Percentiles rank a stretch among this genome's conserved stretches.
phyloP scores from a whole-genome alignment of 306 rosid genomes.

The Sindora glabra region DNA sequence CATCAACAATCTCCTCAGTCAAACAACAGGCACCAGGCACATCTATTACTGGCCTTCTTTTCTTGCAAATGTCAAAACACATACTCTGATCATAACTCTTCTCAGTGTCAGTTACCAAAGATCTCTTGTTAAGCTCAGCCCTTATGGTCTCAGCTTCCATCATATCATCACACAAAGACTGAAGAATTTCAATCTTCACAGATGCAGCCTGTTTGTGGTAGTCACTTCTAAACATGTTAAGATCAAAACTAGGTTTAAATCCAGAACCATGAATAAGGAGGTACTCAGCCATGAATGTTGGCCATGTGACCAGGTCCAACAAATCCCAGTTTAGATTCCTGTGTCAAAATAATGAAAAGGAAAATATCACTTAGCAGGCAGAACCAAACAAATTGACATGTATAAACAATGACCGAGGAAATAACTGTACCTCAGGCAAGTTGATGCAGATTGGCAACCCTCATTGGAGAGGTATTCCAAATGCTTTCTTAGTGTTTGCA shows the following conservation, averaged over 20 bases:
- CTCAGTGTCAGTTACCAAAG: slow-evolving; percentile 58
- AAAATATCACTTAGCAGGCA: slow-evolving; percentile 5
- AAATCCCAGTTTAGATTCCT: slow-evolving; percentile 97
- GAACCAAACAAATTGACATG: slow-evolving; percentile 18
- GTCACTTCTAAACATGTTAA: slow-evolving; percentile 48
- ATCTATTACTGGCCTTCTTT: slow-evolving; percentile 48
- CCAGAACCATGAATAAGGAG: slow-evolving; percentile 64
- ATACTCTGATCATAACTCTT: slow-evolving; percentile 52
- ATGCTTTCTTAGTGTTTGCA: slow-evolving; percentile 76
- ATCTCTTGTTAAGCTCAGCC: slow-evolving; percentile 84
- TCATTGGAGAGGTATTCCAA: slow-evolving; percentile 82
- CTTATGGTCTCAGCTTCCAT: slow-evolving; percentile 83
- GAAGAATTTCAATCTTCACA: slow-evolving; percentile 74
- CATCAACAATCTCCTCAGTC: slow-evolving; percentile 51
- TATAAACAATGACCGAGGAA: neutral
- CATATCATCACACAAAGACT: slow-evolving; percentile 83
- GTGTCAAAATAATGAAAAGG: slow-evolving; percentile 21
- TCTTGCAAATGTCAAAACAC: slow-evolving; percentile 52
- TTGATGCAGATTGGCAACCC: slow-evolving; percentile 76
- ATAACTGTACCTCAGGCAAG: slow-evolving; percentile 63
- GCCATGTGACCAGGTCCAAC: slow-evolving; percentile 89
- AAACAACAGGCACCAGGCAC: slow-evolving; percentile 41
- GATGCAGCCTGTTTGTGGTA: slow-evolving; percentile 63
- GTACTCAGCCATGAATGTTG: slow-evolving; percentile 85
- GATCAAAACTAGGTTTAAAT: slow-evolving; percentile 52